Conservation (phyloP, 73 alveolate species). For the Paramecium sonneborni region DNA sequence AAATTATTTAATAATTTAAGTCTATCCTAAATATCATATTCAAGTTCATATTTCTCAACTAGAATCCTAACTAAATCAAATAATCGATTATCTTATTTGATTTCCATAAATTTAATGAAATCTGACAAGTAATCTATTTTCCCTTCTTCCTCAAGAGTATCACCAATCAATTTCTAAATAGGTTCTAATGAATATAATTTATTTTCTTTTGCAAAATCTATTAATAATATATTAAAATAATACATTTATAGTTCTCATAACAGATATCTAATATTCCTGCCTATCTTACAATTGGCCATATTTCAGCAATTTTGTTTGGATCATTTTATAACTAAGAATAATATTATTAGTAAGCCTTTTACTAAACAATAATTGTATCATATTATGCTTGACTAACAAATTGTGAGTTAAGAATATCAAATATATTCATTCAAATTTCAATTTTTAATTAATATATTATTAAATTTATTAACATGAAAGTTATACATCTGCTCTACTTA, state of each 20-base stretch:
- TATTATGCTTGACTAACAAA: constrained; percentile 21
- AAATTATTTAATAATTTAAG: background rate
- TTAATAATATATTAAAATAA: no score
- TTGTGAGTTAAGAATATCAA: constrained; percentile 40
- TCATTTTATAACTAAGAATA: background rate
- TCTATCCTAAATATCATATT: background rate
- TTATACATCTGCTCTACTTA: no score
- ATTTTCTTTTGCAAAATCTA: constrained; percentile 38
- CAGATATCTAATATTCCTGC: constrained; percentile 22
- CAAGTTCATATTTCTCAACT: background rate
- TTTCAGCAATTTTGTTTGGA: background rate
- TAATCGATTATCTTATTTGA: background rate
- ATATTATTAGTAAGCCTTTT: constrained; percentile 18
- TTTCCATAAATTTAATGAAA: constrained; percentile 37
- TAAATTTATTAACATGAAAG: background rate
- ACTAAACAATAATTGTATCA: background rate
- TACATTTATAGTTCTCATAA: constrained; percentile 27
- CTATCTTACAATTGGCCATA: constrained; percentile 7
- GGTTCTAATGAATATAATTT: background rate
- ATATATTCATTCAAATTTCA: constrained; percentile 34
- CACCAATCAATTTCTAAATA: background rate
- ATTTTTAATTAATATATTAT: background rate
- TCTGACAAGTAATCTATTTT: background rate
- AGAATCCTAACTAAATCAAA: background rate
- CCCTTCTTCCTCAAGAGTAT: background rate